Conservation (phyloP, 176 grass and related monocot genomes). For the Triticum aestivum region DNA sequence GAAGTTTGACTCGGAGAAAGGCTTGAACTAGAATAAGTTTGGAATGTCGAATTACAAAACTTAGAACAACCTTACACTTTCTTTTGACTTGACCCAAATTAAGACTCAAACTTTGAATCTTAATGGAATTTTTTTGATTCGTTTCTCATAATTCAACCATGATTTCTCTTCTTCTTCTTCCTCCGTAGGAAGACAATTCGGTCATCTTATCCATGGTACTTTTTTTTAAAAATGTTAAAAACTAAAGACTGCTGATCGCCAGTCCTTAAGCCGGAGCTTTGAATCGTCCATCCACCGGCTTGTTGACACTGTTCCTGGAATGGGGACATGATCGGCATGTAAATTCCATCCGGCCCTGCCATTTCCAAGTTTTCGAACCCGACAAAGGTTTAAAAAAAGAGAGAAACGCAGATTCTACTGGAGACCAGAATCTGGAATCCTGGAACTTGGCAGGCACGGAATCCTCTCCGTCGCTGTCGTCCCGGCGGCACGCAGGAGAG, state of each 20-base stretch:
- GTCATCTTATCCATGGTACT: not conserved
- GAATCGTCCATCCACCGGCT: not conserved
- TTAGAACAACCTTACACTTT: not conserved
- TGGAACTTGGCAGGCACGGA: not conserved
- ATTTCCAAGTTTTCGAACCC: not conserved
- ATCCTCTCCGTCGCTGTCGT: not conserved
- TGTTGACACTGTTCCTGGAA: not conserved
- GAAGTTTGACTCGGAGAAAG: not conserved
- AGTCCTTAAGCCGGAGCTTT: slow-evolving; percentile 11
- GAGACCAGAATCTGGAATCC: not conserved
- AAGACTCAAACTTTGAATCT: slow-evolving; percentile 30
- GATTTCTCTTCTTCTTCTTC: not conserved
- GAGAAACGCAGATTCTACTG: not conserved
- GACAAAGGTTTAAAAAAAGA: not conserved
- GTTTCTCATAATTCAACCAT: not conserved
- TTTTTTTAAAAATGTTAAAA: not conserved
- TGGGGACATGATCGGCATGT: not conserved
- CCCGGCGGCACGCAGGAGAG: not conserved
- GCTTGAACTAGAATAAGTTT: not conserved
- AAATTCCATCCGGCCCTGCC: not conserved
- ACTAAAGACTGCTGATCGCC: slow-evolving; percentile 35
- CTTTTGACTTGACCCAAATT: not conserved
- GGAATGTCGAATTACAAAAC: not conserved
- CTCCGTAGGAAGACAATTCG: not conserved
- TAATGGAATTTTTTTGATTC: not conserved